Evolutionary conservation across 208 protist species (phyloP).

Genomic region (Acanthamoeba comandoni): DNA sequence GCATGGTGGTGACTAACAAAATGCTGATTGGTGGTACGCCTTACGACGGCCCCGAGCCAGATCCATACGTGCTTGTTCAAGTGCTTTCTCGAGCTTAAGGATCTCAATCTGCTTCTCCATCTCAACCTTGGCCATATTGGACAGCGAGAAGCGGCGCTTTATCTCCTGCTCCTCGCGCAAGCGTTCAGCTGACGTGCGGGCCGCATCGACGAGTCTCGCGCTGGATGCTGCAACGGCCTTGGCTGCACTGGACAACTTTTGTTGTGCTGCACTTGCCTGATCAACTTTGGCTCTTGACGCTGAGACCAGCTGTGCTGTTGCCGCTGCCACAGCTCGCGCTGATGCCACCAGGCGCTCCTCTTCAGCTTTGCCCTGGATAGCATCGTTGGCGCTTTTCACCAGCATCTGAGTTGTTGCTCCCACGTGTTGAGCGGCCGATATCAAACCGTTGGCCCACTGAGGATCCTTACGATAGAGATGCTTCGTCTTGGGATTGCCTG

Average conservation of each 20-base stretch:
- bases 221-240: constrained; percentile 21
- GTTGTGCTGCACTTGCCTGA: background rate
- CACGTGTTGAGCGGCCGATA: constrained; percentile 26
- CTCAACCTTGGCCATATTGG: constrained; percentile 19
- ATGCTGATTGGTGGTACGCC: too few relatives aligned
- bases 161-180: constrained; percentile 41
- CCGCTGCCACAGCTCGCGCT: constrained; percentile 30
- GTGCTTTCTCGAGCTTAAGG: constrained; percentile 73
- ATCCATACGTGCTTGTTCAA: constrained; percentile 68
- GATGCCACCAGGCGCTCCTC: constrained; percentile 55
- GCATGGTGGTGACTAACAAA: too few relatives aligned
- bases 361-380: constrained; percentile 17
- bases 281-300: constrained; percentile 55
- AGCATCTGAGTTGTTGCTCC: constrained; percentile 16
- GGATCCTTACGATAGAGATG: constrained; percentile 74
- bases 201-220: constrained; percentile 53
- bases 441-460: constrained; percentile 60
- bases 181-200: constrained; percentile 3
- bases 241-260: constrained; percentile 24
- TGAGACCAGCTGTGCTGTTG: constrained; percentile 61
- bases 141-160: constrained; percentile 47
- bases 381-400: background rate
- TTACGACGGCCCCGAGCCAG: constrained; percentile 7
- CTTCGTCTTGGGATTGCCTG: constrained; percentile 73
- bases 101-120: constrained; percentile 72